Evolutionary conservation across 257 asterid species (phyloP).

Genomic region (Solanum clarkiae): DNA sequence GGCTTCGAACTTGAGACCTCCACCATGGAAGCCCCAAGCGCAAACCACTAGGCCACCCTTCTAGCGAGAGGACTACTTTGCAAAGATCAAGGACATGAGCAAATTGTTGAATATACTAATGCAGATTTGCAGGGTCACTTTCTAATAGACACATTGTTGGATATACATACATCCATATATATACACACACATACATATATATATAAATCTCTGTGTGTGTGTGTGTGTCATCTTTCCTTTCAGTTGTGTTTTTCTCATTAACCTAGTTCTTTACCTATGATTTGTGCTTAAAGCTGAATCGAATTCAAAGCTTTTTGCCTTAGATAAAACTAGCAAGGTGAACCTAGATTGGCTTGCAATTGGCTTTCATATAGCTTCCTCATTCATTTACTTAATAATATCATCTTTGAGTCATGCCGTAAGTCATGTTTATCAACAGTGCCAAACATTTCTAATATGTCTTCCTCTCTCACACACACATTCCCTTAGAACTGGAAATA

Average conservation of each 20-base stretch:
- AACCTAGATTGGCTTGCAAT: not conserved
- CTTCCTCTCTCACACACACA: not conserved
- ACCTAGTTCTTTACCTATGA: not conserved
- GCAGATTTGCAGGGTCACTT: not conserved
- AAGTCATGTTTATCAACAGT: not conserved
- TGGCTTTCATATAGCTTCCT: not conserved
- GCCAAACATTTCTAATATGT: not conserved
- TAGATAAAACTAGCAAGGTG: not conserved
- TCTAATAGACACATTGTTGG: not conserved
- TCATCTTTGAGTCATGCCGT: not conserved
- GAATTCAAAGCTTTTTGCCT: not conserved
- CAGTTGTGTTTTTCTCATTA: not conserved
- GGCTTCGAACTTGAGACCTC: too few relatives aligned
- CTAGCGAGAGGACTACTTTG: not conserved
- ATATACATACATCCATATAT: not conserved
- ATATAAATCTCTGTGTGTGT: too few relatives aligned
- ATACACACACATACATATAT: too few relatives aligned
- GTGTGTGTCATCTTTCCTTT: not conserved
- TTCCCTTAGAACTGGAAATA: not conserved
- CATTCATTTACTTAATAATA: not conserved
- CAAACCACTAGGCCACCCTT: not conserved
- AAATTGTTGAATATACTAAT: not conserved
- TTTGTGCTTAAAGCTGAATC: not conserved
- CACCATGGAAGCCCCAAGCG: too few relatives aligned
- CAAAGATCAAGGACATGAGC: not conserved